phyloP scores from a whole-genome alignment of 2,329 filamentous ascomycete genomes.

The Talaromyces atroroseus region DNA sequence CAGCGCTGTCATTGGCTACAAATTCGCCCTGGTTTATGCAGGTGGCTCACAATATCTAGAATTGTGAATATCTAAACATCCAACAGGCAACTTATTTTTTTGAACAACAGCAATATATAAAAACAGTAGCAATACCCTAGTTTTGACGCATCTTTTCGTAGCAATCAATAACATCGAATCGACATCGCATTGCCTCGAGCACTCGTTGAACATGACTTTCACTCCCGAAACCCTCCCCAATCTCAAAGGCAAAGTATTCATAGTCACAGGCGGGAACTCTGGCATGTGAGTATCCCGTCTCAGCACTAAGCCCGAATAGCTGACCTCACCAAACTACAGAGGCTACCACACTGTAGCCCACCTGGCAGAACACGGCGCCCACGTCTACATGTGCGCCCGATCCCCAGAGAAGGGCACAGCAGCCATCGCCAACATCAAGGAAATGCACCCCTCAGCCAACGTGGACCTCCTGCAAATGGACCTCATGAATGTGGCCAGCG shows the following conservation, averaged over 20 bases:
- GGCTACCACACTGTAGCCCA: constrained; percentile 34
- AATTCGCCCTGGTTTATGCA: not conserved
- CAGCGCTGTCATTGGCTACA: not conserved
- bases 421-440: constrained; percentile 22
- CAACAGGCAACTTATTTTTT: not conserved
- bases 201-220: constrained; percentile 29
- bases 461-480: constrained; percentile 47
- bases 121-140: not conserved
- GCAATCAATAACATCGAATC: not conserved
- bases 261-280: constrained; percentile 44
- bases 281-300: constrained; percentile 36
- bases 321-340: not conserved
- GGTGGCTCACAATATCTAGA: constrained; percentile 19
- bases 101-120: not conserved
- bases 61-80: not conserved
- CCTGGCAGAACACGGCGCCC: constrained; percentile 34
- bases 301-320: not conserved
- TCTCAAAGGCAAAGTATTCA: constrained; percentile 39
- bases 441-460: constrained; percentile 30
- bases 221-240: constrained; percentile 39
- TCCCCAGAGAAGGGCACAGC: constrained; percentile 28
- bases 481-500: constrained; percentile 27
- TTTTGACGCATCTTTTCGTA: not conserved
- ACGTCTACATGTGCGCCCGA: constrained; percentile 35
- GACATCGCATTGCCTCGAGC: not conserved